These are phyloP conservation scores for Lecanicillium sp. DNA, from an alignment of 2,329 filamentous ascomycete genomes.

Conservation along the genomic window DNA sequence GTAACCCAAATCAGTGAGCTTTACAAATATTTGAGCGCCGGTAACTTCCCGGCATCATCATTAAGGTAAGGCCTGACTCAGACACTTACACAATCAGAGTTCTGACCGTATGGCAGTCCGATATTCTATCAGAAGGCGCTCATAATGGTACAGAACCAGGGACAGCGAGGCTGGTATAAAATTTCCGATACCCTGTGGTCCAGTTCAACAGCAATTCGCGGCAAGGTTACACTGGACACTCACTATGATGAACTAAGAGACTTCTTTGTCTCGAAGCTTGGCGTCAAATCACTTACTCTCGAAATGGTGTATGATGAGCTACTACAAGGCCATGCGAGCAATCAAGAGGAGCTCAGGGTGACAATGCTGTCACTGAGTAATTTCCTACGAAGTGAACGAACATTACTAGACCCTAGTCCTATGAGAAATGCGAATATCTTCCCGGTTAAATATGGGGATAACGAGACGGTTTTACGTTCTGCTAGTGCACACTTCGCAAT, in stretches of 20 bases:
- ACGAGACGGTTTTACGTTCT: slow-evolving; percentile 8
- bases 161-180: slow-evolving; percentile 17
- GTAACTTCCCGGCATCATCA: not conserved
- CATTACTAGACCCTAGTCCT: slow-evolving; percentile 2
- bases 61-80: not conserved
- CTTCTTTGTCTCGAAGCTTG: slow-evolving; percentile 21
- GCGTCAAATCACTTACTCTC: slow-evolving; percentile 19
- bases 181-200: slow-evolving; percentile 25
- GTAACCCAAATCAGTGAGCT: not conserved
- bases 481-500: slow-evolving; percentile 22
- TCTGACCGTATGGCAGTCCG: not conserved
- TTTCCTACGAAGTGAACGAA: slow-evolving; percentile 13
- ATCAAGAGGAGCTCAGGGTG: slow-evolving; percentile 17
- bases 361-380: slow-evolving; percentile 24
- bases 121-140: slow-evolving; percentile 9
- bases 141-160: slow-evolving; percentile 7
- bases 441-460: slow-evolving; percentile 16
- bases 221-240: slow-evolving; percentile 17
- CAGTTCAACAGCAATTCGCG: slow-evolving; percentile 18
- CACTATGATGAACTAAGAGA: slow-evolving; percentile 19
- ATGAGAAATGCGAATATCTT: slow-evolving; percentile 13
- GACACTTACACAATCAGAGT: not conserved
- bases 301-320: slow-evolving; percentile 24
- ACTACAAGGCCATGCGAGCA: slow-evolving; percentile 8
- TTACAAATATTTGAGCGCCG: not conserved